Percentiles rank a stretch among this genome's conserved stretches.
These are phyloP conservation scores for Kodamaea sp. DNA, from an alignment of 1,139 yeast species.

Conservation along the genomic window DNA sequence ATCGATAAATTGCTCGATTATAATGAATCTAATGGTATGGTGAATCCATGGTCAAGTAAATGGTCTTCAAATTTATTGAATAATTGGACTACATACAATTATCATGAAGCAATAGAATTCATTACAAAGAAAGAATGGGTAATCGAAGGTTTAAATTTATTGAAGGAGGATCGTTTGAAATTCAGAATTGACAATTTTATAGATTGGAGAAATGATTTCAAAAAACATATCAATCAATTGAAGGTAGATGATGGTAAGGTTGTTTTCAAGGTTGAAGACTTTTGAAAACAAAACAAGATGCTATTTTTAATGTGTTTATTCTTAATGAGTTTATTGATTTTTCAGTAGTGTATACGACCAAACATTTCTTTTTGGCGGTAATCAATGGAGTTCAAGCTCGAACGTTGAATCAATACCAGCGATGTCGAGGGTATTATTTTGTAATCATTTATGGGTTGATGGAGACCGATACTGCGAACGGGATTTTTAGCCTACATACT, in stretches of 20 bases:
- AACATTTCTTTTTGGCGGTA: too few relatives aligned
- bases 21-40: constrained; percentile 14
- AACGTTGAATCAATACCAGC: too few relatives aligned
- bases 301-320: background rate
- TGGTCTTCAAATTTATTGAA: constrained; percentile 36
- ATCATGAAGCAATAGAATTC: constrained; percentile 33
- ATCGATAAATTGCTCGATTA: constrained; percentile 29
- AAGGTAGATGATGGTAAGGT: constrained; percentile 34
- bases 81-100: constrained; percentile 30
- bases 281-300: constrained; percentile 15
- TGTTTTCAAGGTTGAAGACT: constrained; percentile 38
- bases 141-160: constrained; percentile 28
- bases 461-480: too few relatives aligned
- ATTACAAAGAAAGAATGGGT: constrained; percentile 29
- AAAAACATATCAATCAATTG: constrained; percentile 23
- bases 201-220: constrained; percentile 42
- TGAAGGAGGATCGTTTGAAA: constrained; percentile 27
- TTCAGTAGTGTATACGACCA: too few relatives aligned
- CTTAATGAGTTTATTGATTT: too few relatives aligned
- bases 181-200: constrained; percentile 28
- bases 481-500: too few relatives aligned
- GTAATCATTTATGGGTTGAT: too few relatives aligned
- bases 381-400: too few relatives aligned
- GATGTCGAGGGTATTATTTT: too few relatives aligned
- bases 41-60: constrained; percentile 35